Evolutionary conservation across 2,329 filamentous ascomycete species (phyloP).

Genomic region (Emergomyces orientalis): DNA sequence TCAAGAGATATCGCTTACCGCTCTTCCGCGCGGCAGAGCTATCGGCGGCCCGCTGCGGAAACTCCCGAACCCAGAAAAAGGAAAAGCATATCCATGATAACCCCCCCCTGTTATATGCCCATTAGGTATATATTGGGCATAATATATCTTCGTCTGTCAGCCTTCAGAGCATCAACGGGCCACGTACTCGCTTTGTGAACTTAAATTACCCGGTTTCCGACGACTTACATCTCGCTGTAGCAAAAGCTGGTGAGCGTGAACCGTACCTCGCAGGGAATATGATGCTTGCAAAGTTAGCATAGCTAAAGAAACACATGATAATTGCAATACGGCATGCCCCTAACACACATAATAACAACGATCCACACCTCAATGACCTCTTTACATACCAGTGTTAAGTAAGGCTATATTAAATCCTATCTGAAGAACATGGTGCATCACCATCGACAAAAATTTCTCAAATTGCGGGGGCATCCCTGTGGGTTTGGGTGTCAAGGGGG

Average conservation of each 20-base stretch:
- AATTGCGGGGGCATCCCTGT: not conserved
- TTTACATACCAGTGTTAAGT: not conserved
- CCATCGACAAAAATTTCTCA: not conserved
- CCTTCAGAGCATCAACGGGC: not conserved
- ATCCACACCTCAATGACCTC: not conserved
- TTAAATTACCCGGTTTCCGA: no score
- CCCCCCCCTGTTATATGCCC: not conserved
- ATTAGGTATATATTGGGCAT: no score
- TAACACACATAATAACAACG: not conserved
- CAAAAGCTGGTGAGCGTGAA: no score
- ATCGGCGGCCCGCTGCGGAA: not conserved
- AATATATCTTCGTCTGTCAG: not conserved
- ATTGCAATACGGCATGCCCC: not conserved
- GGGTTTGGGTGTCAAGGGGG: not conserved
- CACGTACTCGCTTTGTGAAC: no score
- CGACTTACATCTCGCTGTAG: no score
- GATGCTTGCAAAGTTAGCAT: no score
- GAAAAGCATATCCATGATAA: not conserved
- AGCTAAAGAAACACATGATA: no score
- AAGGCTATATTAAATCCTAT: not conserved
- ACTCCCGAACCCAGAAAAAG: constrained; percentile 3
- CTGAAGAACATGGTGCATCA: not conserved
- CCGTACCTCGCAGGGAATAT: no score
- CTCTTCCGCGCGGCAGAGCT: not conserved
- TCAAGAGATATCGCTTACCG: not conserved